Evolutionary conservation across 352 stramenopile species (phyloP).

Genomic region (Phytophthora litchii): DNA sequence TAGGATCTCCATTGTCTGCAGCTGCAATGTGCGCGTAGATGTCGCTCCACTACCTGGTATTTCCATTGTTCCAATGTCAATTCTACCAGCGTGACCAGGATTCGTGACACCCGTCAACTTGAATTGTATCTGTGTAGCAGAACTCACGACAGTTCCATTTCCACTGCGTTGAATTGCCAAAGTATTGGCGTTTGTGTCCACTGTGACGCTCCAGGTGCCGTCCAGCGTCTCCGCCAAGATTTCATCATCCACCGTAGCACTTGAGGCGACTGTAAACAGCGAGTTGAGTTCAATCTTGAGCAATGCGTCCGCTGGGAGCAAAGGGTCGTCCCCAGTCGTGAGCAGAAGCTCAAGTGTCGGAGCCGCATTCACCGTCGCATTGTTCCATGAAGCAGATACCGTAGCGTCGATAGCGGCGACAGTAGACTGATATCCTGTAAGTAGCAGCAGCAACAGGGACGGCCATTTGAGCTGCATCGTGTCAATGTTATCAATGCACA

Average conservation of each 20-base stretch:
- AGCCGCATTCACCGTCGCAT: slow-evolving; percentile 29
- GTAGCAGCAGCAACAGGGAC: slow-evolving; percentile 15
- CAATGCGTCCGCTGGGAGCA: slow-evolving; percentile 33
- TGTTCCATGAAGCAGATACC: slow-evolving; percentile 29
- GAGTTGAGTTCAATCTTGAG: slow-evolving; percentile 38
- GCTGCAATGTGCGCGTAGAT: slow-evolving; percentile 10
- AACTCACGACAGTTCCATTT: slow-evolving; percentile 16
- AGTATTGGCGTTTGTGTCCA: slow-evolving; percentile 10
- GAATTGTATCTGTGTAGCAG: slow-evolving; percentile 22
- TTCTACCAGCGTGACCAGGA: slow-evolving; percentile 24
- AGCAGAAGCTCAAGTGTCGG: slow-evolving; percentile 30
- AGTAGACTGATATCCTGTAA: slow-evolving; percentile 3
- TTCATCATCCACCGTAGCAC: slow-evolving; percentile 24
- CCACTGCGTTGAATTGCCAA: slow-evolving; percentile 37
- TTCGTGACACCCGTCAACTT: slow-evolving; percentile 35
- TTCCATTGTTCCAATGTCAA: slow-evolving; percentile 36
- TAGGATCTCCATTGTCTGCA: slow-evolving; percentile 37
- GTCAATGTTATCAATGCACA: slow-evolving; percentile 11
- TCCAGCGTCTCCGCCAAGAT: slow-evolving; percentile 24
- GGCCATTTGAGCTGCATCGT: slow-evolving; percentile 4
- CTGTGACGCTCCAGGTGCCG: slow-evolving; percentile 31
- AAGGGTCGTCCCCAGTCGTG: slow-evolving; percentile 25
- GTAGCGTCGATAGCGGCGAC: slow-evolving; percentile 1
- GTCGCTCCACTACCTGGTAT: slow-evolving; percentile 23
- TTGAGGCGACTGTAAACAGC: slow-evolving; percentile 26